A percentile compares a stretch with the other conserved stretches of the same genome.
Conservation (phyloP, 2,329 filamentous ascomycete species). For the Apiospora marii region DNA sequence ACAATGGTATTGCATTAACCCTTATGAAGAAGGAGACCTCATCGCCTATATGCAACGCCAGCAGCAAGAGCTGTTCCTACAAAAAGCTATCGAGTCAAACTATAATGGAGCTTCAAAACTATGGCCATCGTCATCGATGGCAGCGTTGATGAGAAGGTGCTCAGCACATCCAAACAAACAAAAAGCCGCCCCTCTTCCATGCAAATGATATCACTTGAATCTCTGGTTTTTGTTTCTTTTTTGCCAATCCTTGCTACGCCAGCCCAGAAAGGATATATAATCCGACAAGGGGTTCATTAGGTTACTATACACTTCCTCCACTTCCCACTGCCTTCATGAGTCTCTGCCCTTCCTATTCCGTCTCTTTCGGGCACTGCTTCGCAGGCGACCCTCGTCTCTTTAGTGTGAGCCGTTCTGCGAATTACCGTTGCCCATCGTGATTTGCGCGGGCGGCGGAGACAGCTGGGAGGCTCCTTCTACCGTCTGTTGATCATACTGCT, state of each 20-base stretch:
- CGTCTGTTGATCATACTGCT: conserved; percentile 39
- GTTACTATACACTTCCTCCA: conserved; percentile 18
- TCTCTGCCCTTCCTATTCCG: not conserved
- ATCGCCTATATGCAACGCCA: conserved; percentile 7
- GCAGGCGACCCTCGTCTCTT: conserved; percentile 3
- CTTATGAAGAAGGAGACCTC: not conserved
- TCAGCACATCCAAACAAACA: not conserved
- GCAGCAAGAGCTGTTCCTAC: not conserved
- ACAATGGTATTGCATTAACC: conserved; percentile 14
- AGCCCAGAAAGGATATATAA: conserved; percentile 20
- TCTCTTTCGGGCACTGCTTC: conserved; percentile 4
- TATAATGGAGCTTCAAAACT: not conserved
- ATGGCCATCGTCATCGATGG: not conserved
- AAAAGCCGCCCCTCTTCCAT: not conserved
- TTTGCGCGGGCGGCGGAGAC: conserved; percentile 26
- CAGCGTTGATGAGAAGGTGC: not conserved
- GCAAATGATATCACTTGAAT: conserved; percentile 16
- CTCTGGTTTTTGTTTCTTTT: conserved; percentile 17
- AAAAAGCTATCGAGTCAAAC: conserved; percentile 7
- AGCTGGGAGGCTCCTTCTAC: conserved; percentile 33
- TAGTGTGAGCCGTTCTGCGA: conserved; percentile 24
- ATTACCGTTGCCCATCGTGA: conserved; percentile 8
- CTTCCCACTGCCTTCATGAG: not conserved
- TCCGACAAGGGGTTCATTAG: conserved; percentile 17
- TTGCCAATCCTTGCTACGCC: conserved; percentile 17